Conservation (phyloP, 139 green algal species). For the Picochlorum sp. region DNA sequence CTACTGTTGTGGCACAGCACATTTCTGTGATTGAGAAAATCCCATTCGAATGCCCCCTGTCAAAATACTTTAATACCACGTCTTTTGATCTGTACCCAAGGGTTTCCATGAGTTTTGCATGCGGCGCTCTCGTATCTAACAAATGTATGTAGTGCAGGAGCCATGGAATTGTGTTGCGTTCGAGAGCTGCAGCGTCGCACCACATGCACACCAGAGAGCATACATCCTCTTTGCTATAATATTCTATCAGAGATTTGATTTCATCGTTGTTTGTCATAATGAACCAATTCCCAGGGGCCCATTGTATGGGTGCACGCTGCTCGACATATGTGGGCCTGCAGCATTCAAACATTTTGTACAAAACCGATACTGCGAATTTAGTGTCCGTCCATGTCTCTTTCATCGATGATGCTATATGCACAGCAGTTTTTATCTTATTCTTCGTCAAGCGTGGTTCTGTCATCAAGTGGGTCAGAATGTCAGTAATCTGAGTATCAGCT, state of each 20-base stretch:
- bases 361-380: background rate
- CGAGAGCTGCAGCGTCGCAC: background rate
- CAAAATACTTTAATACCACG: background rate
- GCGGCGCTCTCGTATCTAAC: background rate
- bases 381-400: background rate
- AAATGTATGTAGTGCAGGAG: background rate
- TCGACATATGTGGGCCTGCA: background rate
- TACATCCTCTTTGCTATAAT: background rate
- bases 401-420: background rate
- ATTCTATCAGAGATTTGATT: background rate
- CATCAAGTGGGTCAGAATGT: background rate
- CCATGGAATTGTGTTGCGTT: background rate
- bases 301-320: background rate
- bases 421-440: constrained; percentile 4
- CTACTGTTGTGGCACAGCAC: constrained; percentile 1
- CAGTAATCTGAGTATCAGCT: background rate
- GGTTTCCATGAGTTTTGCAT: background rate
- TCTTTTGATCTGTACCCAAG: background rate
- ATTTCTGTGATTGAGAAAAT: background rate
- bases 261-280: background rate
- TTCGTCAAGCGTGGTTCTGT: background rate
- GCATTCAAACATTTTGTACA: background rate
- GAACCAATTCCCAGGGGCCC: background rate
- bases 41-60: background rate
- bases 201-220: constrained; percentile 2